phyloP scores from a whole-genome alignment of 1,139 yeast species.

The Williopsis jadinii region DNA sequence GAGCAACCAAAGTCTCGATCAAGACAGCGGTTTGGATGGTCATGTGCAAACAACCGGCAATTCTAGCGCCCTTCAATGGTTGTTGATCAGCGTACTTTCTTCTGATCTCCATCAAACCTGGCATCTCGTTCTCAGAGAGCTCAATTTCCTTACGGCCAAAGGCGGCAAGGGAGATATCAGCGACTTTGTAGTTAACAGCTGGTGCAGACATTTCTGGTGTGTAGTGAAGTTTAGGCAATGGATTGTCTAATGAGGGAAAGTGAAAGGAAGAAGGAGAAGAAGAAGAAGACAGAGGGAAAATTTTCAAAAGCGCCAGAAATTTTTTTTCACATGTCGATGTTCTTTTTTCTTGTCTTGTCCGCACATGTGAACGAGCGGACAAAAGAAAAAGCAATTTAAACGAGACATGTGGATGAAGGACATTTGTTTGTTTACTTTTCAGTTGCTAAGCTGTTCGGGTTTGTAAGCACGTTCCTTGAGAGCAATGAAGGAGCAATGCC shows the following conservation, averaged over 20 bases:
- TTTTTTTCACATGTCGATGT: not conserved
- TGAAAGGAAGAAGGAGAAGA: not conserved
- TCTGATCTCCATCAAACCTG: constrained; percentile 98
- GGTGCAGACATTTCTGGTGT: constrained; percentile 40
- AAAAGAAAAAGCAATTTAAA: not conserved
- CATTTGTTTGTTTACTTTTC: not conserved
- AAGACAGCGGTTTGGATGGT: constrained; percentile 99
- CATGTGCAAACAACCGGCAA: constrained; percentile 99
- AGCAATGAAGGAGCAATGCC: no score
- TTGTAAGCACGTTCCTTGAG: no score
- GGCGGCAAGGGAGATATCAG: constrained; percentile 98
- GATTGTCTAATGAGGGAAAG: not conserved
- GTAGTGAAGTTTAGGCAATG: no score
- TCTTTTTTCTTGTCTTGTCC: not conserved
- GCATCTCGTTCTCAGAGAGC: constrained; percentile 99
- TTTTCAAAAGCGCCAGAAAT: not conserved
- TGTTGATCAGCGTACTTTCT: constrained; percentile 85
- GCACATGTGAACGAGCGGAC: not conserved
- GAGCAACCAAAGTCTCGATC: constrained; percentile 93
- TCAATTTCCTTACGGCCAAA: constrained; percentile 99
- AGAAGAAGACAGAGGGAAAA: not conserved
- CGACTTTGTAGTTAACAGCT: constrained; percentile 82
- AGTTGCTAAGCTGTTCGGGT: no score
- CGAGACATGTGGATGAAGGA: not conserved
- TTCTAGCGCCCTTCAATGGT: constrained; percentile 98